Evolutionary conservation across 768 basidiomycete genomes (phyloP).

Genomic region (Gloeopeniophorella convolvens): DNA sequence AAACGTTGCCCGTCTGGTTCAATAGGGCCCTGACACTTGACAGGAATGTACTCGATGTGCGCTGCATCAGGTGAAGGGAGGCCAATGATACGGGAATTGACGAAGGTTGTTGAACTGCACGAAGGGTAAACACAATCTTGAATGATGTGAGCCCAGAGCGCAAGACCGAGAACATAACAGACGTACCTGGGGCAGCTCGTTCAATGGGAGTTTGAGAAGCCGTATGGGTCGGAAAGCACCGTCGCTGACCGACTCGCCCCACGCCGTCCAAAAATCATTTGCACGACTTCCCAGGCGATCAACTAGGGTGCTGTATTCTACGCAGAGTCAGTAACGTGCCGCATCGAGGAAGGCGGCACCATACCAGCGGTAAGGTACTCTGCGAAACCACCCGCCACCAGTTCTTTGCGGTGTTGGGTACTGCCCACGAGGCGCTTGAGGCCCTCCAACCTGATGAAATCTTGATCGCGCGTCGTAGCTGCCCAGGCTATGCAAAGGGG

Average conservation of each 20-base stretch:
- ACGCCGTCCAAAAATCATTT: slow-evolving; percentile 9
- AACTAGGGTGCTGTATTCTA: slow-evolving; percentile 14
- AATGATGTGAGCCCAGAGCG: neutral
- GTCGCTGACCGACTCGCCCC: neutral
- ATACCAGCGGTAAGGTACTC: slow-evolving; percentile 48
- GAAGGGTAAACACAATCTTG: slow-evolving; percentile 22
- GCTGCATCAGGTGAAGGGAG: slow-evolving; percentile 45
- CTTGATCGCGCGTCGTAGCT: slow-evolving; percentile 56
- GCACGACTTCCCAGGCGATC: slow-evolving; percentile 14
- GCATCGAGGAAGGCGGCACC: neutral
- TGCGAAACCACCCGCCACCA: slow-evolving; percentile 60
- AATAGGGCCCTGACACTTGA: slow-evolving; percentile 41
- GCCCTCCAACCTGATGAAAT: slow-evolving; percentile 61
- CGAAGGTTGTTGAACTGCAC: slow-evolving; percentile 19
- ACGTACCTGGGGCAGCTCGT: slow-evolving; percentile 18
- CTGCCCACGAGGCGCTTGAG: slow-evolving; percentile 50
- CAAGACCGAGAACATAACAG: neutral
- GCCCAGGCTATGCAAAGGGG: slow-evolving; percentile 48
- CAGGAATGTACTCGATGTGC: slow-evolving; percentile 47
- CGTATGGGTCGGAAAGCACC: neutral
- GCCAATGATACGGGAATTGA: slow-evolving; percentile 19
- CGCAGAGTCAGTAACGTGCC: neutral
- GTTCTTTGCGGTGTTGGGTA: slow-evolving; percentile 58
- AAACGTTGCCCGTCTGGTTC: slow-evolving; percentile 48
- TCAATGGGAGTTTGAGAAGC: slow-evolving; percentile 4